Conservation (phyloP, 192 early-diverging fungal genomes). For the Coemansia sp. region DNA sequence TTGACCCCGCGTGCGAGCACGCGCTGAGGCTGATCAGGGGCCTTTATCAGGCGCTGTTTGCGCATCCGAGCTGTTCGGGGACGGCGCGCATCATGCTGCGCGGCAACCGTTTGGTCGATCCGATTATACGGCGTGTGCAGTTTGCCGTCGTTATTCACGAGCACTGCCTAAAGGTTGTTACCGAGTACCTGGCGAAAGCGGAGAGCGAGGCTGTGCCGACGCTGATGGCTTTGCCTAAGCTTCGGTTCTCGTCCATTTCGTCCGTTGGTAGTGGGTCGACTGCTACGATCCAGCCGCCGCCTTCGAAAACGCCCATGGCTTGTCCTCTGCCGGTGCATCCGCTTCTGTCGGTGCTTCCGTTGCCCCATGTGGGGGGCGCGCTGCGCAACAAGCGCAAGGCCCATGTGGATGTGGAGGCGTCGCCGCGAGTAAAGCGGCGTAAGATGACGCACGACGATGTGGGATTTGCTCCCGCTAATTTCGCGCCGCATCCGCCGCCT, state of each 20-base stretch:
- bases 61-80: conserved; percentile 38
- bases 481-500: neutral
- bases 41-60: conserved; percentile 29
- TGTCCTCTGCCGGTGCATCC: neutral
- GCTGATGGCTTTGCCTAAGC: conserved; percentile 9
- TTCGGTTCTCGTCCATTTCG: neutral
- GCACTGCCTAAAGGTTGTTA: conserved; percentile 25
- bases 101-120: conserved; percentile 39
- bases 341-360: neutral
- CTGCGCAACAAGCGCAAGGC: conserved; percentile 21
- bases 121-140: conserved; percentile 38
- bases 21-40: conserved; percentile 30
- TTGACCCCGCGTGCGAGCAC: conserved; percentile 22
- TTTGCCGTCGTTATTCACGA: conserved; percentile 37
- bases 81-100: conserved; percentile 34
- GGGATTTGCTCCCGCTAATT: neutral
- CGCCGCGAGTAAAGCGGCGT: conserved; percentile 41
- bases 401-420: conserved; percentile 29
- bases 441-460: conserved; percentile 33
- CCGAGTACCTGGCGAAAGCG: conserved; percentile 1
- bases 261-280: neutral
- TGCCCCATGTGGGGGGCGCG: neutral
- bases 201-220: conserved; percentile 19
- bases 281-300: neutral
- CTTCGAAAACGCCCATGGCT: neutral